These are phyloP conservation scores for Amphichorda felina DNA, from an alignment of 2,329 filamentous ascomycete species.

Conservation along the genomic window DNA sequence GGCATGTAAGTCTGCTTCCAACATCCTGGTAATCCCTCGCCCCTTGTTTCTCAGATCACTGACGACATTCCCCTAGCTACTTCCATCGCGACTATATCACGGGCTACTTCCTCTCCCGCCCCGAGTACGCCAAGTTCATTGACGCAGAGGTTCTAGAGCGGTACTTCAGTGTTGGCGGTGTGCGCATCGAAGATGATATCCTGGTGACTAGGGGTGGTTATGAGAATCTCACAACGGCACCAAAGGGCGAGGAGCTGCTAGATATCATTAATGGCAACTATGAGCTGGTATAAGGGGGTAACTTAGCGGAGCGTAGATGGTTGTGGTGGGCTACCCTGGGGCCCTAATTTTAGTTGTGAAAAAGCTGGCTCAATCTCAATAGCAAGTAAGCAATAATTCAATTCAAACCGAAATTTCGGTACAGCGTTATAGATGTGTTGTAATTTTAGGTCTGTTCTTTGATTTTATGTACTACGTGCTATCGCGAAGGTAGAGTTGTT, in stretches of 20 bases:
- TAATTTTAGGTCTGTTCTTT: too few species aligned
- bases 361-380: too few species aligned
- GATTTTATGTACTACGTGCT: too few species aligned
- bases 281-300: not conserved
- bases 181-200: conserved; percentile 87
- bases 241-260: conserved; percentile 63
- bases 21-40: not conserved
- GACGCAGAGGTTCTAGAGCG: conserved; percentile 50
- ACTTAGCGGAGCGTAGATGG: too few species aligned
- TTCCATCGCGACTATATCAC: conserved; percentile 66
- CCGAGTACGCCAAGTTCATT: conserved; percentile 50
- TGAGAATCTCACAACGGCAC: conserved; percentile 70
- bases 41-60: not conserved
- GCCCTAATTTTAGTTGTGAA: too few species aligned
- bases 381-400: too few species aligned
- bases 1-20: conserved; percentile 40
- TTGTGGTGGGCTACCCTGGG: too few species aligned
- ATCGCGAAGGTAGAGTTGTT: too few species aligned
- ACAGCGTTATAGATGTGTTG: too few species aligned
- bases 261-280: conserved; percentile 39
- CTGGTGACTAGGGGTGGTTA: conserved; percentile 66
- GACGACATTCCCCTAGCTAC: conserved; percentile 35
- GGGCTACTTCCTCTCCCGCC: conserved; percentile 50
- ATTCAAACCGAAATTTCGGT: too few species aligned
- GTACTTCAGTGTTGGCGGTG: conserved; percentile 74